Evolutionary conservation across 2,329 filamentous ascomycete genomes (phyloP), one percentile per base, ranked within the genome.

Genomic region (Paracamarosporium sp.): DNA sequence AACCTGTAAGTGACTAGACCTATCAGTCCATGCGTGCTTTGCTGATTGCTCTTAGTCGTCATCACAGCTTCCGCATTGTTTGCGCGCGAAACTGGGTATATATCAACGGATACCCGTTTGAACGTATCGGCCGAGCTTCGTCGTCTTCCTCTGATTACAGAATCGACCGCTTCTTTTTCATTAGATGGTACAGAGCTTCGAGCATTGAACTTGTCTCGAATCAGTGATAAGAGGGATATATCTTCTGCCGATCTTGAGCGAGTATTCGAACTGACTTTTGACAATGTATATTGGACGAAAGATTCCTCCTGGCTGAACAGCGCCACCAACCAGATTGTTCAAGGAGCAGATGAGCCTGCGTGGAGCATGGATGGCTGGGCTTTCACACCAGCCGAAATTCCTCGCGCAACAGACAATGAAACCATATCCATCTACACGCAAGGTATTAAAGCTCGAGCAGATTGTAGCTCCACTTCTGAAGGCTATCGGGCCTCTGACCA

Each of bases 311-410:
- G 67, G 67, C 54, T 68, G 25, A 62, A 63, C 50, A 53, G 52
- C 6, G 64, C 62, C 9, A 51, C 56, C 3, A 55, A 64, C 9
- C 57, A 67, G 38, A 41, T 61, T 12, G 55, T 64, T 12, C 50
- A 62, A 12, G 56, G 63, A 30, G 61, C 54, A 2, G 55, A 56
- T 11, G 47, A 65, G 13, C 64, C 66, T 1, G 33, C 35, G 8
- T 69, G 67, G 67, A 68, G 64, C 44, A 57, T 38, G 8, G 56
- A 69, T 33, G 63, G 61, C 2, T 68, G 62, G 65, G 63, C 61
- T 27, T 68, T 70, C 46, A 61, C 65, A n/a, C 67, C 65, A 28
- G 17, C 65, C 1, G 33, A 55, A n/a, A 25, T 56, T 30, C 54
- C 55, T 28, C 1, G 17, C 4, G 5, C 41, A 20, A 27, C 24